phyloP scores from a whole-genome alignment of 2,329 filamentous ascomycete genomes.

The Lecanicillium sp. region DNA sequence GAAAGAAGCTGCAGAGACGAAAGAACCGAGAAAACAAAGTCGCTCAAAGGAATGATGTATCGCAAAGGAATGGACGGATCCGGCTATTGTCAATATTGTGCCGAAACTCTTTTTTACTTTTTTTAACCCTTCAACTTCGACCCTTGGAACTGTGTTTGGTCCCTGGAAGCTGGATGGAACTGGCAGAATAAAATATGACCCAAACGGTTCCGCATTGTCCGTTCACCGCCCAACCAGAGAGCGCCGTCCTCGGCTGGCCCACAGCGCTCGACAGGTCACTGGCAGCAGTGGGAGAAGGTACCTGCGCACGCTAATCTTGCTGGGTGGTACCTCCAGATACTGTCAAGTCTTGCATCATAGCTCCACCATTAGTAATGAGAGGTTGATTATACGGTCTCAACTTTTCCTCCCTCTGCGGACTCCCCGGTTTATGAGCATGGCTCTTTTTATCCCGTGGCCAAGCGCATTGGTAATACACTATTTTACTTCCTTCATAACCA shows the following conservation, averaged over 20 bases:
- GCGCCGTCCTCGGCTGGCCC: too few relatives aligned
- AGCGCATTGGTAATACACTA: not conserved
- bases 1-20: not conserved
- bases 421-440: not conserved
- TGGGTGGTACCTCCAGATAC: too few relatives aligned
- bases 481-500: not conserved
- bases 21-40: not conserved
- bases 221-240: too few relatives aligned
- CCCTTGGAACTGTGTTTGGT: not conserved
- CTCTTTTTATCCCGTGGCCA: not conserved
- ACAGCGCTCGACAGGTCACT: too few relatives aligned
- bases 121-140: too few relatives aligned
- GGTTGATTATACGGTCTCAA: constrained; percentile 9
- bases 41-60: not conserved
- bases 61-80: not conserved
- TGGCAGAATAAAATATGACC: not conserved
- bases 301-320: too few relatives aligned
- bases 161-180: not conserved
- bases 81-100: not conserved
- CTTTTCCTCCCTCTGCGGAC: not conserved
- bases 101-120: not conserved
- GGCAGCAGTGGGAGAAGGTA: too few relatives aligned
- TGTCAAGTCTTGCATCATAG: constrained; percentile 22
- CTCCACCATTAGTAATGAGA: constrained; percentile 28
- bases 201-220: not conserved